Evolutionary conservation across 805 yeast species (phyloP).

Genomic region (Hanseniaspora pseudoguilliermondii): DNA sequence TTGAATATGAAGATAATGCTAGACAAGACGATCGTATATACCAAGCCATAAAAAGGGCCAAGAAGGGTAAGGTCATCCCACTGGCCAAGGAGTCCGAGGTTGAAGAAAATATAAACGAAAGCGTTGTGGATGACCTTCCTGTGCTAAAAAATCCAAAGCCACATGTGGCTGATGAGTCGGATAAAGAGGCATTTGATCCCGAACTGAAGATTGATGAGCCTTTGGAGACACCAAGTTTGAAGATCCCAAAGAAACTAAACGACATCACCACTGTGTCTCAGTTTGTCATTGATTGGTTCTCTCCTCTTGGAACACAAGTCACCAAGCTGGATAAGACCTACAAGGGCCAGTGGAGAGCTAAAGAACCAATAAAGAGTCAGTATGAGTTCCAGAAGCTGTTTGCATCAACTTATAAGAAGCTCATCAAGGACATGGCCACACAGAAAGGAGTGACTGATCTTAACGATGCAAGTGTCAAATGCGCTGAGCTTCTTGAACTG

Average conservation of each 20-base stretch:
- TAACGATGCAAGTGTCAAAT: neutral
- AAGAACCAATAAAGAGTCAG: conserved; percentile 7
- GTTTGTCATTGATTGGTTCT: conserved; percentile 9
- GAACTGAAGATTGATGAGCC: neutral
- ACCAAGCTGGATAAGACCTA: conserved; percentile 4
- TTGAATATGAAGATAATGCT: neutral
- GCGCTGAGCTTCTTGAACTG: neutral
- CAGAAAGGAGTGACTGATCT: neutral
- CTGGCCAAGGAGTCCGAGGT: neutral
- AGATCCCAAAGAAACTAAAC: neutral
- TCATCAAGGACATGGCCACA: neutral
- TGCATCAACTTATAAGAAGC: neutral
- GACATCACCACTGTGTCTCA: neutral
- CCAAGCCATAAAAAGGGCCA: neutral
- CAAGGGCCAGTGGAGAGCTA: conserved; percentile 2
- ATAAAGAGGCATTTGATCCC: conserved; percentile 1
- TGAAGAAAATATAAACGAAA: neutral
- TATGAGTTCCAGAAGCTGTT: conserved; percentile 8
- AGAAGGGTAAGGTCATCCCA: neutral
- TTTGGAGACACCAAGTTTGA: neutral
- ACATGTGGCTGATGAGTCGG: neutral
- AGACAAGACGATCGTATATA: neutral
- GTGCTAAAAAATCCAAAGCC: neutral
- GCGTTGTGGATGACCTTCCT: neutral
- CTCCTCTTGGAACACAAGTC: neutral